Conservation (phyloP, 140 eudicot species). For the Bidens hawaiensis region DNA sequence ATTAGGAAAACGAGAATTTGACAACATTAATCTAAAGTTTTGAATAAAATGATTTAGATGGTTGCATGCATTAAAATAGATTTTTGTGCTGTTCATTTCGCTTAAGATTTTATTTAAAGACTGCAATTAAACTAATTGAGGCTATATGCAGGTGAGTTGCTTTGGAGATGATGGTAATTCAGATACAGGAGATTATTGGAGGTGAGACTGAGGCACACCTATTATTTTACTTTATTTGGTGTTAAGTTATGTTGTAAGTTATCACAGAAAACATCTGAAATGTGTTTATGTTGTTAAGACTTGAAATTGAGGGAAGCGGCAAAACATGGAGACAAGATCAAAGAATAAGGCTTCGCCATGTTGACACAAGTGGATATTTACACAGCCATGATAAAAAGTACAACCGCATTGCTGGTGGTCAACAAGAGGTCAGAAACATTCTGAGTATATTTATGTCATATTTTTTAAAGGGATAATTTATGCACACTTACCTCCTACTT, state of each 20-base stretch:
- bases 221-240: not conserved
- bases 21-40: not conserved
- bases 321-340: slow-evolving; percentile 90
- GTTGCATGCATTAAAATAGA: not conserved
- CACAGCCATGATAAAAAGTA: slow-evolving; percentile 97
- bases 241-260: not conserved
- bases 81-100: not conserved
- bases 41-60: not conserved
- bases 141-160: slow-evolving; percentile 80
- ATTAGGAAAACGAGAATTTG: not conserved
- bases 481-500: not conserved
- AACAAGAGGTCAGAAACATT: slow-evolving; percentile 63
- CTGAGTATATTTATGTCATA: not conserved
- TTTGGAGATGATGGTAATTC: slow-evolving; percentile 78
- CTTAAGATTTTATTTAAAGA: slow-evolving; percentile 10
- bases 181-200: slow-evolving; percentile 96
- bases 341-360: slow-evolving; percentile 77
- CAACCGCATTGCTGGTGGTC: slow-evolving; percentile 89
- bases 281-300: slow-evolving; percentile 37
- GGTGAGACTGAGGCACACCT: slow-evolving; percentile 37
- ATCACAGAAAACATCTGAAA: slow-evolving; percentile 3
- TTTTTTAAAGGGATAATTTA: not conserved
- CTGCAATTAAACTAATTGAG: slow-evolving; percentile 7
- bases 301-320: slow-evolving; percentile 89
- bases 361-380: slow-evolving; percentile 81